phyloP scores from a whole-genome alignment of 805 yeast genomes.

The Torulaspora maleeae region DNA sequence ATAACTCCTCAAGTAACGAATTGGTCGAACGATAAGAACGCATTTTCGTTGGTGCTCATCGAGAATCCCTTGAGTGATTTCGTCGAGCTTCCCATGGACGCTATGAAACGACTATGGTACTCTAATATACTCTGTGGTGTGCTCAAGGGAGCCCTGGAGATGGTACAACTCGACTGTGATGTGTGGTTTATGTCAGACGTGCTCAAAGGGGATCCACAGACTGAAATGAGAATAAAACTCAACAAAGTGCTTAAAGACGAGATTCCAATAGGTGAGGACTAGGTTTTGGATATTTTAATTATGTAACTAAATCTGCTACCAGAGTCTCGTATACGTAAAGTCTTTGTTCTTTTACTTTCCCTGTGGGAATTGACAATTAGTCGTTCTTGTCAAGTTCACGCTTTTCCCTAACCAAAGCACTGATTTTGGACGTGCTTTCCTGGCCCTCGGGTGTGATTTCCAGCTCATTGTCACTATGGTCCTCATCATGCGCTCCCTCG shows the following conservation, averaged over 20 bases:
- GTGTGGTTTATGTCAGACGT: slow-evolving; percentile 74
- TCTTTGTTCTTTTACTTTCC: too few species aligned
- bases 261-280: slow-evolving; percentile 95
- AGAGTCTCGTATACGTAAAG: too few species aligned
- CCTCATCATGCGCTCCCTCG: slow-evolving; percentile 20
- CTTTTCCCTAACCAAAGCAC: slow-evolving; percentile 28
- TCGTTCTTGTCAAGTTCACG: slow-evolving; percentile 27
- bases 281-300: slow-evolving; percentile 6
- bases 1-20: slow-evolving; percentile 68
- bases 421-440: slow-evolving; percentile 18
- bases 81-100: slow-evolving; percentile 87
- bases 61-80: slow-evolving; percentile 94
- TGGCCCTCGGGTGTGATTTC: slow-evolving; percentile 10
- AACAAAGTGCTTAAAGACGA: slow-evolving; percentile 80
- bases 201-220: slow-evolving; percentile 73
- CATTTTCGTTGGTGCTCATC: slow-evolving; percentile 64
- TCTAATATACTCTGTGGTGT: slow-evolving; percentile 89
- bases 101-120: slow-evolving; percentile 79
- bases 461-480: slow-evolving; percentile 9
- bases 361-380: slow-evolving; percentile 2
- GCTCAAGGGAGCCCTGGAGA: slow-evolving; percentile 83
- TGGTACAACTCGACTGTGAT: slow-evolving; percentile 93
- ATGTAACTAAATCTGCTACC: too few species aligned
- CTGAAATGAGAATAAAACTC: slow-evolving; percentile 73
- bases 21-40: slow-evolving; percentile 72